Evolutionary conservation across 176 grass and related monocot genomes (phyloP), one percentile per base, ranked within the genome.

Genomic region (Aegilops speltoides): DNA sequence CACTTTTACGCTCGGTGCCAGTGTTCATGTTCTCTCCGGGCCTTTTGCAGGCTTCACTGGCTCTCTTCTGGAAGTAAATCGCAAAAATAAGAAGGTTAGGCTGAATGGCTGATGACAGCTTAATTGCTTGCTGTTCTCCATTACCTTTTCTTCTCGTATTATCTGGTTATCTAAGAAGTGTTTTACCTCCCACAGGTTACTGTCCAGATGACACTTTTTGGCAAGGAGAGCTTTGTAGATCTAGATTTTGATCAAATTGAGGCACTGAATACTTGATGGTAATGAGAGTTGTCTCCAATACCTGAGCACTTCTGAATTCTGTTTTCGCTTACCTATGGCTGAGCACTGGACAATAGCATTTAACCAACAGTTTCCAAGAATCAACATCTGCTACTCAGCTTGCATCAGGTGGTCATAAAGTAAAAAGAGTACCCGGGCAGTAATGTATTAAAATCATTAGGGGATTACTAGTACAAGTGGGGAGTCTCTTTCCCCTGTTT

Each of bases 221-320:
- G 97, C 15, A 96, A 93, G 86, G 92, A 96, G 88, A 99, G 73
- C 83, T 88, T 87, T 85, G 85, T 96, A 33, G 94, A 99, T 89
- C 52, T 99, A 52, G 92, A 93, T 87, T 88, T 99, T 86, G 92
- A 94, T 76, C 89, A 96, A 92, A 91, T 96, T 80, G 92, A 94
- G 86, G 61, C 36, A 41, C 71, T 91, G 2, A 43, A 79, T 75
- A 72, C 84, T 85, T 79, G 26, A 89, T 0, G 65, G 4, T 76
- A 76, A 79, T 23, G 64, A 52, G 19, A 69, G n/a, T 72, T 86
- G 31, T 48, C 12, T 23, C 41, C 80, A 77, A 85, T 28, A 68
- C 73, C 4, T 67, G 68, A 80, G 29, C 26, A 80, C 22, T 52
- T 74, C 15, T 38, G 71, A 61, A 26, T 85, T 80, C 38, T 77